Evolutionary conservation across 805 yeast genomes (phyloP).

Genomic region (Barnettozyma sucrosica): DNA sequence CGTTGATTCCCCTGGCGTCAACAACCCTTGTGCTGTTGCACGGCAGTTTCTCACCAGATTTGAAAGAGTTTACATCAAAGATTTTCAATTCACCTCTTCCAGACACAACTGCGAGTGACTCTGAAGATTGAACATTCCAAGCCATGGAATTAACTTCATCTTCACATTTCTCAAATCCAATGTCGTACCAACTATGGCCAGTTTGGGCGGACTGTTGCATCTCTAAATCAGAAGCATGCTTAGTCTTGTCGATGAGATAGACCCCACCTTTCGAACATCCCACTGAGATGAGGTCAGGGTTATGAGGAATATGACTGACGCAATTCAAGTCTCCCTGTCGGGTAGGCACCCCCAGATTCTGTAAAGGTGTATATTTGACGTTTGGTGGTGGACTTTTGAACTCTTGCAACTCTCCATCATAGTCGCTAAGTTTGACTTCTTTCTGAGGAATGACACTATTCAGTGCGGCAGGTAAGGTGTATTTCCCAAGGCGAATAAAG

Average conservation of each 20-base stretch:
- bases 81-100: conserved; percentile 57
- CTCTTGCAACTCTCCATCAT: conserved; percentile 30
- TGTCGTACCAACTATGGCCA: conserved; percentile 35
- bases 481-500: conserved; percentile 34
- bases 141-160: conserved; percentile 64
- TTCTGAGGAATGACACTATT: neutral
- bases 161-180: conserved; percentile 37
- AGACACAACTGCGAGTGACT: conserved; percentile 53
- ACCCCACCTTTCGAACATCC: conserved; percentile 61
- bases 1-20: conserved; percentile 56
- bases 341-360: conserved; percentile 49
- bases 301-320: conserved; percentile 74
- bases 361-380: conserved; percentile 35
- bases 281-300: conserved; percentile 76
- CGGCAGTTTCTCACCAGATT: conserved; percentile 7
- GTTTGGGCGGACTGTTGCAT: conserved; percentile 45
- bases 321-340: conserved; percentile 62
- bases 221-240: conserved; percentile 52
- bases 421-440: conserved; percentile 28
- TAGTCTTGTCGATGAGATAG: conserved; percentile 74
- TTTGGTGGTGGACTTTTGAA: conserved; percentile 22
- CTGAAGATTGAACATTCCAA: conserved; percentile 54
- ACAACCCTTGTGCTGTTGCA: conserved; percentile 18
- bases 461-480: conserved; percentile 4
- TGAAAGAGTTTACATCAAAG: conserved; percentile 56